Evolutionary conservation across 768 basidiomycete species (phyloP), one percentile per base, ranked within the genome.

Genomic region (Phlebiopsis gigantea): DNA sequence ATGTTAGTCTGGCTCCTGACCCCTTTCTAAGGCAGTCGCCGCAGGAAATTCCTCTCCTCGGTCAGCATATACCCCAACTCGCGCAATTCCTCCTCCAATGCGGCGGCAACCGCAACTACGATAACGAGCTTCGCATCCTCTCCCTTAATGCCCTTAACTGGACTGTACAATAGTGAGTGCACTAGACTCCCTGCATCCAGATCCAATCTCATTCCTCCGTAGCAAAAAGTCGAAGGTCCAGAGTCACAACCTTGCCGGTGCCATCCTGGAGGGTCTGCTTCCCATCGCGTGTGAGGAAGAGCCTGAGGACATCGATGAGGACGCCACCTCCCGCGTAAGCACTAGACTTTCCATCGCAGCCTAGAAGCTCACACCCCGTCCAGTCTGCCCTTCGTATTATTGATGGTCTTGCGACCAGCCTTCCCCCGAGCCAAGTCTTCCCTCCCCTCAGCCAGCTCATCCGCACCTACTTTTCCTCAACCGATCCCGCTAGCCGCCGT

Each of bases 161-260:
- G 95, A 93, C 94, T 7, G 87, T 98, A 53, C 89, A 95, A 78
- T 98, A 98, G 93, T 87, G 65, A 64, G 87, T 74, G 1, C 7
- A 4, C 22, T 28, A 48, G 28, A 24, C 45, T 22, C 46, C 26
- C 19, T 28, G 45, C 31, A 17, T 39, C 31, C 34, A 17, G 17
- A 17, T 39, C 31, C 34, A 17, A 39, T 10, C 34, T 39, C 34
- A 39, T 17, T 22, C 41, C 49, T 43, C n/a, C n/a, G 2, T 45
- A 95, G 92, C 77, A 99, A 98, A 84, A 98, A 98, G 75, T 87
- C 88, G 49, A 97, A 94, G 73, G 82, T 99, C 34, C 93, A 97
- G 72, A 81, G 81, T 63, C 80, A 93, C 58, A 83, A 83, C 67
- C 79, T 99, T 56, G 93, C 93, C 15, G 81, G 82, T 46, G 80